Evolutionary conservation across 352 stramenopile species (phyloP), one percentile per base, ranked within the genome.

Genomic region (Phytopythium sindhum): DNA sequence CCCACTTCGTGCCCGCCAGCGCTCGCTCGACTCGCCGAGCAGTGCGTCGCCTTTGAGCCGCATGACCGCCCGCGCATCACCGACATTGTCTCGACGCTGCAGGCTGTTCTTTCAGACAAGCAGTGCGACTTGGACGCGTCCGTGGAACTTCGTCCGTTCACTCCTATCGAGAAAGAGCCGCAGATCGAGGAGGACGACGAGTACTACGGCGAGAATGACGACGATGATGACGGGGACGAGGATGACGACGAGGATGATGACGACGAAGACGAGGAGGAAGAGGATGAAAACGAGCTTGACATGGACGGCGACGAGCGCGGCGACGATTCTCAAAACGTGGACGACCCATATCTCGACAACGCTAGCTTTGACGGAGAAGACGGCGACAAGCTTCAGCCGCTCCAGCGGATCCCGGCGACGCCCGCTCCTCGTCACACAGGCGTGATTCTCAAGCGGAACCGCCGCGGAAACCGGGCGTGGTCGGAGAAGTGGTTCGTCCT

Each of bases 1-100:
- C 85, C 85, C 6, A 51, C 68, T 31, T 82, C 74, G 3, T 95
- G 87, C 47, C 87, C 87, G 5, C 65, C 71, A 37, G 61, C 66
- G 29, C 70, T 95, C 31, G 84, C 86, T 39, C 66, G 68, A 5
- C 63, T 95, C 12, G 85, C 85, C 0, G 84, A 93, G 56, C 66
- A 87, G 39, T 95, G 87, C 53, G 84, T 90, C 21, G 70, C 85
- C 9, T 95, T 95, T 52, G 87, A 95, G 57, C 84, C 87, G 1
- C 74, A 52, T 0, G 85, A 92, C 26, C 83, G 87, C 2, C 87
- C 85, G 4, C 65, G 66, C 12, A 83, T 80, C 26, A 61, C 69
- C 21, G 71, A 69, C 2, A 83, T 88, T 31, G 82, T 89, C 4
- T 61, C 31, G 17, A 63, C 66, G 41, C 72, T 93, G 28, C 65